These are phyloP conservation scores for Phlebiopsis flavidoalba DNA, from an alignment of 768 basidiomycete genomes.

Conservation along the genomic window DNA sequence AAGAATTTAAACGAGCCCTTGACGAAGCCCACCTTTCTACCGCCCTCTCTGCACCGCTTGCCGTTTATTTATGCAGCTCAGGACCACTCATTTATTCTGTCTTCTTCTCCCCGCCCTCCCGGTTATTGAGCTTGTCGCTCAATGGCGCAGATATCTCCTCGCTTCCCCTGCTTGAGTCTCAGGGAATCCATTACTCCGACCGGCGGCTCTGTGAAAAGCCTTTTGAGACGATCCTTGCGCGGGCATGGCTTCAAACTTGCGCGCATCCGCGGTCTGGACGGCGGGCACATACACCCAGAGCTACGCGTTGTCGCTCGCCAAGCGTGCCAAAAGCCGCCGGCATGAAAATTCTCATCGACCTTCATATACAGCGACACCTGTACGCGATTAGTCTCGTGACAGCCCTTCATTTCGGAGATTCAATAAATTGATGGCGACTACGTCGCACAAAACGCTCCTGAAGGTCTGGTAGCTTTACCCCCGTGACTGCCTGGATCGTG, in stretches of 20 bases:
- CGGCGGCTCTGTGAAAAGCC: conserved; percentile 22
- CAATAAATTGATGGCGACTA: too few relatives aligned
- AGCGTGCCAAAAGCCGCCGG: conserved; percentile 52
- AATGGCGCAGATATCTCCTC: conserved; percentile 56
- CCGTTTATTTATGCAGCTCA: background rate
- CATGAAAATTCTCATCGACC: conserved; percentile 49
- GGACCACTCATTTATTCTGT: background rate
- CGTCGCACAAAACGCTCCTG: too few relatives aligned
- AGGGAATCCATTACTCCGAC: conserved; percentile 42
- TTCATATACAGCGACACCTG: conserved; percentile 66
- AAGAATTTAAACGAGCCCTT: background rate
- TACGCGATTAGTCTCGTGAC: too few relatives aligned
- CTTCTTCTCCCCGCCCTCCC: background rate
- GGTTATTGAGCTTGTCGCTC: conserved; percentile 30
- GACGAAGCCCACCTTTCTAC: background rate
- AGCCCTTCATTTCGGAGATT: too few relatives aligned
- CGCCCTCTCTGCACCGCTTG: background rate
- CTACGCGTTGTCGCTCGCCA: conserved; percentile 49
- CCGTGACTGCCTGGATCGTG: too few relatives aligned
- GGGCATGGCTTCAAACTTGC: conserved; percentile 54
- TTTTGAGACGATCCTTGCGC: conserved; percentile 49
- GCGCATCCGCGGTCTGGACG: conserved; percentile 59
- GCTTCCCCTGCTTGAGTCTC: conserved; percentile 45
- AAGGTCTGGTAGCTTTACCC: too few relatives aligned
- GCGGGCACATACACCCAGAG: conserved; percentile 50